Evolutionary conservation across 768 basidiomycete genomes (phyloP).

Genomic region (Coprinopsis strossmayeri): DNA sequence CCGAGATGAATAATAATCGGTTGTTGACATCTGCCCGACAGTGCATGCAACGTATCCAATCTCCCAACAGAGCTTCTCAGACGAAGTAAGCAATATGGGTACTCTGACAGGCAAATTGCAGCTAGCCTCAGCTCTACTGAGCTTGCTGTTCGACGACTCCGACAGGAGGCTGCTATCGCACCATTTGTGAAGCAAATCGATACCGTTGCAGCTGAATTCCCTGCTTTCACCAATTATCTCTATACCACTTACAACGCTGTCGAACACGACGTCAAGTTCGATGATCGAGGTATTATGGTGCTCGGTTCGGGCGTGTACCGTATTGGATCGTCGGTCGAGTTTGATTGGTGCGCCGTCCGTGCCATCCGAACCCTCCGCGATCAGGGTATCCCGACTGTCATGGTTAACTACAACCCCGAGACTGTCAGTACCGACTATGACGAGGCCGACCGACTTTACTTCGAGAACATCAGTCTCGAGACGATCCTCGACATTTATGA

Average conservation of each 20-base stretch:
- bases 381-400: constrained; percentile 91
- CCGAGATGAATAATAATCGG: too few species aligned
- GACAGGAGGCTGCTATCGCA: constrained; percentile 74
- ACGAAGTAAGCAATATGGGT: constrained; percentile 90
- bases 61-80: constrained; percentile 59
- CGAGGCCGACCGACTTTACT: constrained; percentile 96
- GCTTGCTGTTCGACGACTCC: constrained; percentile 84
- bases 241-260: constrained; percentile 98
- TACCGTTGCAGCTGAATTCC: constrained; percentile 98
- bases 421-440: constrained; percentile 99
- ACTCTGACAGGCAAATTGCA: constrained; percentile 91
- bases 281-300: constrained; percentile 93
- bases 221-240: constrained; percentile 97
- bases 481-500: constrained; percentile 97
- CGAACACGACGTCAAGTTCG: constrained; percentile 86
- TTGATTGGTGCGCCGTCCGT: constrained; percentile 99
- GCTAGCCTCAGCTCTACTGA: constrained; percentile 81
- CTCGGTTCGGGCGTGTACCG: constrained; percentile 98
- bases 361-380: constrained; percentile 94
- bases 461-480: constrained; percentile 97
- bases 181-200: constrained; percentile 99
- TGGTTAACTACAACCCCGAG: constrained; percentile 99
- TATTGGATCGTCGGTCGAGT: constrained; percentile 98
- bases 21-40: constrained; percentile 24
- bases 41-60: constrained; percentile 56